Evolutionary conservation across 2,329 filamentous ascomycete species (phyloP).

Genomic region (Bertia moriformis): DNA sequence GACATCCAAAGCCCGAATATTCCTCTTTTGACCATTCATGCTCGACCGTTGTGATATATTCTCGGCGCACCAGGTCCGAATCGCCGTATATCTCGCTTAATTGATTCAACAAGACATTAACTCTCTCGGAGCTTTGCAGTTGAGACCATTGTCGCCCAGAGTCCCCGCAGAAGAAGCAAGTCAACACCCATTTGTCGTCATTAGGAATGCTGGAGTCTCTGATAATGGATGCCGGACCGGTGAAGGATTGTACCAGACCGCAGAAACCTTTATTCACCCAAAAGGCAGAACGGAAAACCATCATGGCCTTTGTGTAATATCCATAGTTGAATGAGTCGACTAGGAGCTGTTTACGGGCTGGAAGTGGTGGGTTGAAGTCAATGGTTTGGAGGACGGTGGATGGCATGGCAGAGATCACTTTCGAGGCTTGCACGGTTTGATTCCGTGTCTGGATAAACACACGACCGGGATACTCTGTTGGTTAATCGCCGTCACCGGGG

Average conservation of each 20-base stretch:
- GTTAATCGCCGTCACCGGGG: not conserved
- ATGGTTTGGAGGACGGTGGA: conserved; percentile 8
- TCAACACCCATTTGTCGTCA: not conserved
- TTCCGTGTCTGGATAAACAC: conserved; percentile 3
- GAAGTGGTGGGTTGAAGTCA: conserved; percentile 11
- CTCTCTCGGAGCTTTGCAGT: not conserved
- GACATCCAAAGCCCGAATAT: not conserved
- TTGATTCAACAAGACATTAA: not conserved
- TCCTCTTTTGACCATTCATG: not conserved
- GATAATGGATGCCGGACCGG: not conserved
- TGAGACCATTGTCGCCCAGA: not conserved
- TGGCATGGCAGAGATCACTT: conserved; percentile 8
- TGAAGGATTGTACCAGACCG: not conserved
- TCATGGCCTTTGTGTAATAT: conserved; percentile 13
- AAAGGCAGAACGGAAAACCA: conserved; percentile 9
- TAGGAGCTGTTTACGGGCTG: conserved; percentile 6
- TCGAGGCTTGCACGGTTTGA: conserved; percentile 3
- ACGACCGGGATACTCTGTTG: not conserved
- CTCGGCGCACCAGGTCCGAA: not conserved
- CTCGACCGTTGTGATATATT: not conserved
- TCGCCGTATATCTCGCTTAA: not conserved
- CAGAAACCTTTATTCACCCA: conserved; percentile 11
- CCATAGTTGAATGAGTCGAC: conserved; percentile 10
- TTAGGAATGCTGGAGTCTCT: not conserved
- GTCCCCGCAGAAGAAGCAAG: not conserved